Percentiles rank a stretch among this genome's conserved stretches.
phyloP scores from a whole-genome alignment of 139 green algal genomes.

The Trebouxia sp. region DNA sequence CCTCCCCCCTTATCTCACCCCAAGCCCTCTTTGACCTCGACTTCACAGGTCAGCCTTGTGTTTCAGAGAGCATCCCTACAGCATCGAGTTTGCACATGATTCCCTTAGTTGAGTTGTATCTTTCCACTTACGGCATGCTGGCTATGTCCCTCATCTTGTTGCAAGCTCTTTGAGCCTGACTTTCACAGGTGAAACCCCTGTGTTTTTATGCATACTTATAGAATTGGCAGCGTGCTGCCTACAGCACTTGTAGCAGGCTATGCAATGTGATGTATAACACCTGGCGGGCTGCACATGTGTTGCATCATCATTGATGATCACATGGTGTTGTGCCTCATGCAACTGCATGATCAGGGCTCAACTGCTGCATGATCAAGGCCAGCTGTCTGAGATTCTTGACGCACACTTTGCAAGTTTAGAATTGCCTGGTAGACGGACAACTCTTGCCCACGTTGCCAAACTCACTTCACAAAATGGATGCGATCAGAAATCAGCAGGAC shows the following conservation, averaged over 20 bases:
- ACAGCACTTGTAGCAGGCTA: background rate
- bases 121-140: too few relatives aligned
- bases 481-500: too few relatives aligned
- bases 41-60: conserved; percentile 37
- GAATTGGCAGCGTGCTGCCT: too few relatives aligned
- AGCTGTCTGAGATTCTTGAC: background rate
- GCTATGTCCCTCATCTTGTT: background rate
- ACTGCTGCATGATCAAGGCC: background rate
- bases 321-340: background rate
- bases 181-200: too few relatives aligned
- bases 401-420: background rate
- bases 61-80: background rate
- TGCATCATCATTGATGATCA: background rate
- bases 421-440: too few relatives aligned
- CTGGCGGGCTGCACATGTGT: background rate
- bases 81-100: too few relatives aligned
- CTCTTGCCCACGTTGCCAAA: too few relatives aligned
- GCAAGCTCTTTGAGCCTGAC: background rate
- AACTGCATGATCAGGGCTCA: background rate
- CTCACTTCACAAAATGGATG: too few relatives aligned
- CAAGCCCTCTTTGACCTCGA: conserved; percentile 58
- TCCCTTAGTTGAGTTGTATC: too few relatives aligned
- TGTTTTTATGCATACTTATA: too few relatives aligned
- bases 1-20: conserved; percentile 42
- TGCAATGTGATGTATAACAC: background rate